Percentiles rank a stretch among this genome's conserved stretches.
Conservation (phyloP, 164 flowering plant species). For the Stephania japonica region DNA sequence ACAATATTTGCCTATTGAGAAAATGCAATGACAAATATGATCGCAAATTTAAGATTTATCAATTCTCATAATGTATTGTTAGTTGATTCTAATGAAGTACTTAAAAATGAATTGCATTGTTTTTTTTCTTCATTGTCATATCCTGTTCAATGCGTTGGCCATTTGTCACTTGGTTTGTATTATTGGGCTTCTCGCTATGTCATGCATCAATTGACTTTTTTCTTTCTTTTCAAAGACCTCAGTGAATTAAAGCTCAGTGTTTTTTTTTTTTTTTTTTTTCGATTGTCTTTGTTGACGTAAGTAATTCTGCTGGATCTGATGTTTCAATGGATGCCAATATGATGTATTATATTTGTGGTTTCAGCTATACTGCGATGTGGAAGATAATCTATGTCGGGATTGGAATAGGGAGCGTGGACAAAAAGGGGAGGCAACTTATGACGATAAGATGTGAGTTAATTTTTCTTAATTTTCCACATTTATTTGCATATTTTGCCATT, state of each 20-base stretch:
- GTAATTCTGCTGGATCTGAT: neutral
- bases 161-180: neutral
- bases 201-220: neutral
- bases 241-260: no score
- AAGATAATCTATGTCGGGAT: conserved; percentile 50
- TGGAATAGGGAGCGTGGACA: conserved; percentile 75
- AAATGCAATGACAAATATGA: neutral
- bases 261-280: no score
- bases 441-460: conserved; percentile 46
- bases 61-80: neutral
- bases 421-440: conserved; percentile 48
- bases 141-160: neutral
- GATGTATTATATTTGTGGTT: conserved; percentile 1
- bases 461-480: neutral
- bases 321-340: neutral
- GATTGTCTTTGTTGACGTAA: neutral
- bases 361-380: conserved; percentile 63
- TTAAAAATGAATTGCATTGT: neutral
- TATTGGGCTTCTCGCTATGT: no score
- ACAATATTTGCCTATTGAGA: no score
- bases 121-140: no score
- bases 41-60: neutral
- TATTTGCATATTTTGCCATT: neutral
- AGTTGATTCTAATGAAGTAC: neutral
- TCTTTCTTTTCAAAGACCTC: no score